Evolutionary conservation across 768 basidiomycete genomes (phyloP).

Genomic region (Cyclocybe cylindracea): DNA sequence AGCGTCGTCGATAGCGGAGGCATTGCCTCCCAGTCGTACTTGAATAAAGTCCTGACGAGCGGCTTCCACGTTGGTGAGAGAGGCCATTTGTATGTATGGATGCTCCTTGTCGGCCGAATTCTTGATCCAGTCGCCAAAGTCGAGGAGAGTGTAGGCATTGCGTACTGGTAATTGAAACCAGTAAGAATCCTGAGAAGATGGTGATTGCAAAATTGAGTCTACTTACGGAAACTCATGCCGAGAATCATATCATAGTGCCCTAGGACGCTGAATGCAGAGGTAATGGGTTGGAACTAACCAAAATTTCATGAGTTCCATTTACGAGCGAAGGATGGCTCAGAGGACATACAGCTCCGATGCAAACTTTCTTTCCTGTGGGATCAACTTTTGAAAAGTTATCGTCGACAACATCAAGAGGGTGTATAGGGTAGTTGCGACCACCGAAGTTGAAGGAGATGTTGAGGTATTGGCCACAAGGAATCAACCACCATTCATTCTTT

Average conservation of each 20-base stretch:
- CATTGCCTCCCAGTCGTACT: conserved; percentile 58
- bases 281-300: conserved; percentile 80
- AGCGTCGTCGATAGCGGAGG: conserved; percentile 50
- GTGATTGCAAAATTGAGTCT: not conserved
- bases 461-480: conserved; percentile 75
- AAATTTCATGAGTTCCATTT: conserved; percentile 9
- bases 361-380: conserved; percentile 52
- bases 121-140: conserved; percentile 71
- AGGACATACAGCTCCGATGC: conserved; percentile 65
- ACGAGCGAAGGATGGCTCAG: not conserved
- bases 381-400: conserved; percentile 54
- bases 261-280: conserved; percentile 73
- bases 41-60: conserved; percentile 71
- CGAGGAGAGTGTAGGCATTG: conserved; percentile 70
- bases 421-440: conserved; percentile 66
- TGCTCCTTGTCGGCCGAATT: conserved; percentile 43
- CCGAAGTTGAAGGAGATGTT: conserved; percentile 75
- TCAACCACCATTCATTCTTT: conserved; percentile 59
- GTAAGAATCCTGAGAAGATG: conserved; percentile 4
- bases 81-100: conserved; percentile 72
- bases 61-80: conserved; percentile 50
- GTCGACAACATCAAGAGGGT: conserved; percentile 71
- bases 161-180: conserved; percentile 51
- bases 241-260: conserved; percentile 83
- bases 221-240: conserved; percentile 78